Base-by-base conservation (phyloP, 2,329 filamentous ascomycete genomes). In the Parastagonospora avenae region DNA sequence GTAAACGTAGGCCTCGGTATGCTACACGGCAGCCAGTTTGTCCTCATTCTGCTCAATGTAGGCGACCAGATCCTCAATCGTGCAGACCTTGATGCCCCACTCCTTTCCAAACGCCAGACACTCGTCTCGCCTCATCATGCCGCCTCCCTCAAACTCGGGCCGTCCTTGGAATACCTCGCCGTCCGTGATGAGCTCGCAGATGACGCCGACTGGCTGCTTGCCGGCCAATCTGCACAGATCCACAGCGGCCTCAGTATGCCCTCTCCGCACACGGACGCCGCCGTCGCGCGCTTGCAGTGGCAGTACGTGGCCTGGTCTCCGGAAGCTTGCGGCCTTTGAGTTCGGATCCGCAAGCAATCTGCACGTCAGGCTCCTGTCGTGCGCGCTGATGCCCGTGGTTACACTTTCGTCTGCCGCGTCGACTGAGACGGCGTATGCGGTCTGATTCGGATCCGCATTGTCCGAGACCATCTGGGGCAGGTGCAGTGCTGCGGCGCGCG, bases 21-120 rank as follows among this genome's bases (percentile, higher is more conserved):
- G 11, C 16, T 44, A n/a, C 4, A 48, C 27, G 4, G 24, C 8
- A 31, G 44, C 42, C 54, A 73, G 42, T 62, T 68, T 73, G 6
- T 86, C 87, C 77, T 92, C 87, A 33, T 81, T 86, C 79, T 85
- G 87, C 74, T 94, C 88, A 51, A 96, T 78, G 72, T 95, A 89
- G 50, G 79, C 80, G 27, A 93, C 88, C 76, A 99, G 75, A 75
- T 93, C 92, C 71, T 93, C 92, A 76, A 99, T 97, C 28, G 94
- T 97, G 77, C 92, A 96, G 52, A 96, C 91, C 79, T 89, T 94
- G 63, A 99, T 79, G 4, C 92, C 92, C 86, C 89, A 97, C 75
- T 82, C 86, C 75, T 86, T 85, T 27, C 92, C 94, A 81, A 99
- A 99, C 43, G 81, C 83, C 68, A 99, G 79, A 77, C 92, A 97